These are phyloP conservation scores for Auxenochlorella pyrenoidosa DNA, from an alignment of 139 green algal species.

Conservation along the genomic window DNA sequence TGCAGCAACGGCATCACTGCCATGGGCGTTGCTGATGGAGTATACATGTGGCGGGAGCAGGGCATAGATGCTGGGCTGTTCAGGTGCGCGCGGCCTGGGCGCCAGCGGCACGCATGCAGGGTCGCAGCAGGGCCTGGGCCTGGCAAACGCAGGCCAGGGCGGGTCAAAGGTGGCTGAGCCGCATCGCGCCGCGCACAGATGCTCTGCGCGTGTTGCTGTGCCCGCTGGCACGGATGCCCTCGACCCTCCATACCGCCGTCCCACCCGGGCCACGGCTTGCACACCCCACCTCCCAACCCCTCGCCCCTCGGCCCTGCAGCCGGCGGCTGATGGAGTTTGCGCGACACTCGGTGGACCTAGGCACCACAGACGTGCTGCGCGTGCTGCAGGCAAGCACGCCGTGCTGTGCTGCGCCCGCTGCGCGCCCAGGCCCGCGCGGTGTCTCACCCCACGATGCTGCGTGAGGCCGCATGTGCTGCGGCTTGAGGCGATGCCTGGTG, in stretches of 20 bases:
- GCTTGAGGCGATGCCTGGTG: too few relatives aligned
- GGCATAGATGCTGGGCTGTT: slow-evolving; percentile 92
- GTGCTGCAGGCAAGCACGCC: slow-evolving; percentile 27
- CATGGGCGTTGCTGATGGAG: slow-evolving; percentile 93
- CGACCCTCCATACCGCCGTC: too few relatives aligned
- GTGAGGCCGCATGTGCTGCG: too few relatives aligned
- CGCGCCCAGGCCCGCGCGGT: background rate
- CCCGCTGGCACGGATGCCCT: too few relatives aligned
- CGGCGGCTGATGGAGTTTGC: slow-evolving; percentile 68
- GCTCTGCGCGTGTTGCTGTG: too few relatives aligned
- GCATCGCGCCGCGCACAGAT: too few relatives aligned
- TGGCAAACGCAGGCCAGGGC: background rate
- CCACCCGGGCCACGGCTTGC: too few relatives aligned
- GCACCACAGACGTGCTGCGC: slow-evolving; percentile 47
- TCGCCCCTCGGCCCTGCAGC: background rate
- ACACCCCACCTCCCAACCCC: too few relatives aligned
- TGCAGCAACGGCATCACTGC: slow-evolving; percentile 72
- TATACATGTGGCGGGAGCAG: slow-evolving; percentile 89
- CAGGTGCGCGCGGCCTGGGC: slow-evolving; percentile 59
- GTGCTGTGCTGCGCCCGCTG: background rate
- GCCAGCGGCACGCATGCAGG: too few relatives aligned
- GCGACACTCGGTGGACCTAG: slow-evolving; percentile 58
- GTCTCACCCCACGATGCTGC: too few relatives aligned
- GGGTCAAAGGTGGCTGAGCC: too few relatives aligned
- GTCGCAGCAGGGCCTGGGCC: too few relatives aligned